Evolutionary conservation across 495 filamentous ascomycete genomes (phyloP), one percentile per base, ranked within the genome.

Genomic region (Hypoxylon subgilvum): DNA sequence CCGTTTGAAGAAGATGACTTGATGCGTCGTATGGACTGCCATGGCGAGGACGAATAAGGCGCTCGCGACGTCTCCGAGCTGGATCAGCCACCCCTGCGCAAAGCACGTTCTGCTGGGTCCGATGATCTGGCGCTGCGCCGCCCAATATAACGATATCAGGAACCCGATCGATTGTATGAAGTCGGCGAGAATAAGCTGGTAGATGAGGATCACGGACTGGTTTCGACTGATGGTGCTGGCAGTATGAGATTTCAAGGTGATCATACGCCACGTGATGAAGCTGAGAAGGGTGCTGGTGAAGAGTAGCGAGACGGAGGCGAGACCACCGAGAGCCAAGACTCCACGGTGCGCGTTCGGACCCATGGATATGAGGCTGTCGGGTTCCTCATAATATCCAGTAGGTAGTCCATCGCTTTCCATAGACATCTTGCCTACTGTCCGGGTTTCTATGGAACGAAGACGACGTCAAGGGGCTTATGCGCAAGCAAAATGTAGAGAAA

Each of bases 191-290:
- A 88, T 71, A 14, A 88, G 77, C 60, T 87, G 86, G 64, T 82
- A 86, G 19, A 87, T 86, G 2, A 88, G 74, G n/a, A 87, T 52
- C 28, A 88, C 74, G 36, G 82, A 84, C 61, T 88, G 84, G 57
- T 87, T 86, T 71, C 82, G 82, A 59, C 75, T 71, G 31, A 76
- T 60, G 32, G 70, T 68, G 16, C 73, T 65, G 14, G 68, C 43
- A 47, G 80, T 79, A 51, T 71, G 77, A 14, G 64, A 66, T 17
- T 75, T 72, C 80, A 79, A 82, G 56, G 74, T 79, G n/a, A 83
- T 44, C 47, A 83, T 72, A 23, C 79, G 78, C 61, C 76, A 80
- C 18, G 77, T 79, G 31, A 82, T 76, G 69, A 82, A 82, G 2
- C 44, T 34, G n/a, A 82, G 63, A 8, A 83, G 71, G 9, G 41